These are phyloP conservation scores for Alternaria sp. DNA, from an alignment of 2,329 filamentous ascomycete species.

Conservation along the genomic window DNA sequence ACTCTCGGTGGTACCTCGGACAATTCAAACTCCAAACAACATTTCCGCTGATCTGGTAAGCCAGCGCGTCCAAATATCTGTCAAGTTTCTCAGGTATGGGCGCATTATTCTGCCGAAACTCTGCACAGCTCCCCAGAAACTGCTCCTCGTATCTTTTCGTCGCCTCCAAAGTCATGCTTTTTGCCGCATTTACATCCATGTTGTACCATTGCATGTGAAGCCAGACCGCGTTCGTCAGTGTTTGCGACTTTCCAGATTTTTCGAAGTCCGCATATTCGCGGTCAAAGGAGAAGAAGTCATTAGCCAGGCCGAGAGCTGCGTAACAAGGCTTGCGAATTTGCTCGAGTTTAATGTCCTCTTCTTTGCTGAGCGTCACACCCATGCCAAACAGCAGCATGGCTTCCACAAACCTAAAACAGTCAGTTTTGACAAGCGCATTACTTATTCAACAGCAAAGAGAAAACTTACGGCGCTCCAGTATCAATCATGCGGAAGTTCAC, in stretches of 20 bases:
- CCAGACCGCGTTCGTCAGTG: conserved; percentile 2
- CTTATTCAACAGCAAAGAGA: no score
- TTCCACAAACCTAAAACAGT: not conserved
- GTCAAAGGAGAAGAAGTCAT: conserved; percentile 9
- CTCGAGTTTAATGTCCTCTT: conserved; percentile 5
- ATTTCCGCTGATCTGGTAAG: not conserved
- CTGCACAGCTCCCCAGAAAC: not conserved
- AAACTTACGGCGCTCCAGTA: not conserved
- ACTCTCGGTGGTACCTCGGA: conserved; percentile 3
- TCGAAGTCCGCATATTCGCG: conserved; percentile 2
- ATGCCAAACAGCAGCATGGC: conserved; percentile 4
- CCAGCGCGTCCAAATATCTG: not conserved
- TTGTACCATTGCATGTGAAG: conserved; percentile 6
- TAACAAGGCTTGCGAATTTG: not conserved
- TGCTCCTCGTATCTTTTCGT: not conserved
- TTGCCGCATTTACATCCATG: not conserved
- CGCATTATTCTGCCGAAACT: not conserved
- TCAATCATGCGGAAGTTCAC: conserved; percentile 3
- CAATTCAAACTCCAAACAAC: conserved; percentile 6
- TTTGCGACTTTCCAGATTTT: not conserved
- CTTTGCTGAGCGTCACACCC: conserved; percentile 2
- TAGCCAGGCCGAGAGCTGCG: not conserved
- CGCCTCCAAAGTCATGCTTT: not conserved
- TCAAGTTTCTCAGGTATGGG: not conserved
- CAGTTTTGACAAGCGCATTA: not conserved